Conservation (phyloP, 306 rosid genomes). For the Dalbergia oliveri region DNA sequence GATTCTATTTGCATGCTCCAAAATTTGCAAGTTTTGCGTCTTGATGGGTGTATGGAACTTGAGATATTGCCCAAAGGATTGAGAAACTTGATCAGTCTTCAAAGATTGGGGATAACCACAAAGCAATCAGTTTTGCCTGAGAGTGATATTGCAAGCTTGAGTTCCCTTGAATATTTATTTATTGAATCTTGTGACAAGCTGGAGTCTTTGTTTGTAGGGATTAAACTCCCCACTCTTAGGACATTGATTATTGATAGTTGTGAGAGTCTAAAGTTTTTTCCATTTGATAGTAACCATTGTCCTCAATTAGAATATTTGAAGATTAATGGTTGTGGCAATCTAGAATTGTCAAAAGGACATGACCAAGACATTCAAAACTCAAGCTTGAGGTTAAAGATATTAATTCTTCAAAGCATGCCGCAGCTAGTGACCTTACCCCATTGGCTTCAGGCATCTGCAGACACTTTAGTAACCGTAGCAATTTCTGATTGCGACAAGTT, state of each 20-base stretch:
- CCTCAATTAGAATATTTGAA: neutral
- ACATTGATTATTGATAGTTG: fast-evolving
- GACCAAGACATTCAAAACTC: neutral
- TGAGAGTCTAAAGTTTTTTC: neutral
- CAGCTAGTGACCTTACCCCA: neutral
- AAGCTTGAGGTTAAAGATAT: neutral
- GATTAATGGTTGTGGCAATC: neutral
- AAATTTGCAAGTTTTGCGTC: too few relatives aligned
- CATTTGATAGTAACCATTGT: neutral
- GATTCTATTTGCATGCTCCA: too few relatives aligned
- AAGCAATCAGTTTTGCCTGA: neutral
- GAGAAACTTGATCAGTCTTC: conserved; percentile 22
- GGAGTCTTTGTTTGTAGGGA: neutral
- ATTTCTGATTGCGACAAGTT: neutral
- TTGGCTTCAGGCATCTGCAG: neutral
- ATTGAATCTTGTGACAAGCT: neutral
- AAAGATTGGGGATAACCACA: neutral
- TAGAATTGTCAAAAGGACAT: neutral
- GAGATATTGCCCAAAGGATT: too few relatives aligned
- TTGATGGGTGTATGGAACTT: too few relatives aligned
- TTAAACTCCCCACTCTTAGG: neutral
- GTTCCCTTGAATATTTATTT: neutral
- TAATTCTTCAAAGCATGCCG: neutral
- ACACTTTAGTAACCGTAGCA: neutral
- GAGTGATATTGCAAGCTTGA: conserved; percentile 5